phyloP scores from a whole-genome alignment of 2,329 filamentous ascomycete genomes.

The Raffaelea albimanens region DNA sequence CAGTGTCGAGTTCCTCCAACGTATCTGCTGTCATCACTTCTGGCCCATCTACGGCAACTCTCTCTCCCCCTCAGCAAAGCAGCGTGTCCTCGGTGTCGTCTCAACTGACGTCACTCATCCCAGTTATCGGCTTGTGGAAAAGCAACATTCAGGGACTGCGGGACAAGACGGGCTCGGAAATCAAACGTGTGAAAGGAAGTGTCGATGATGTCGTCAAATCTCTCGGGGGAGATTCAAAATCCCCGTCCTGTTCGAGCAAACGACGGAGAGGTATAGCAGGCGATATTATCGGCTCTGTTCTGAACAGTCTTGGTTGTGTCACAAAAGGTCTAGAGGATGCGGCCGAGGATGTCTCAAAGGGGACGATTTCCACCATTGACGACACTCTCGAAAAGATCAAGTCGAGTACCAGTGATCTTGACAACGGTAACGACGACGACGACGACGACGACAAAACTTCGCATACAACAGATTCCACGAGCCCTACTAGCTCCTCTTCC shows the following conservation, averaged over 20 bases:
- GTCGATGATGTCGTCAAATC: too few species aligned
- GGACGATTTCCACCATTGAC: neutral
- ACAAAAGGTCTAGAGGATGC: neutral
- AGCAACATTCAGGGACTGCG: too few species aligned
- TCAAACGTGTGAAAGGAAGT: too few species aligned
- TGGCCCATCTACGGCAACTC: too few species aligned
- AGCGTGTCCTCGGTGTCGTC: too few species aligned
- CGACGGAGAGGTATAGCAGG: neutral
- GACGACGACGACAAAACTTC: neutral
- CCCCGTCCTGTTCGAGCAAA: neutral
- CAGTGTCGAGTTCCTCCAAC: too few species aligned
- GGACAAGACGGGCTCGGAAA: too few species aligned
- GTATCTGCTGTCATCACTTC: too few species aligned
- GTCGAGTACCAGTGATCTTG: neutral
- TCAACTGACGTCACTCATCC: too few species aligned
- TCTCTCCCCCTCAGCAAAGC: too few species aligned
- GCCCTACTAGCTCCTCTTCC: neutral
- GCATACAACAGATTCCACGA: neutral
- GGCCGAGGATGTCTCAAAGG: neutral
- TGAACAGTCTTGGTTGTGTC: neutral
- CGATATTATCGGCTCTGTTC: neutral
- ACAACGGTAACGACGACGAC: neutral
- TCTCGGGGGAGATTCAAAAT: neutral
- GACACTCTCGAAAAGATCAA: neutral
- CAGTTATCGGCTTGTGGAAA: too few species aligned